Evolutionary conservation across 2,329 filamentous ascomycete species (phyloP).

Genomic region (Ophiostoma piceae): DNA sequence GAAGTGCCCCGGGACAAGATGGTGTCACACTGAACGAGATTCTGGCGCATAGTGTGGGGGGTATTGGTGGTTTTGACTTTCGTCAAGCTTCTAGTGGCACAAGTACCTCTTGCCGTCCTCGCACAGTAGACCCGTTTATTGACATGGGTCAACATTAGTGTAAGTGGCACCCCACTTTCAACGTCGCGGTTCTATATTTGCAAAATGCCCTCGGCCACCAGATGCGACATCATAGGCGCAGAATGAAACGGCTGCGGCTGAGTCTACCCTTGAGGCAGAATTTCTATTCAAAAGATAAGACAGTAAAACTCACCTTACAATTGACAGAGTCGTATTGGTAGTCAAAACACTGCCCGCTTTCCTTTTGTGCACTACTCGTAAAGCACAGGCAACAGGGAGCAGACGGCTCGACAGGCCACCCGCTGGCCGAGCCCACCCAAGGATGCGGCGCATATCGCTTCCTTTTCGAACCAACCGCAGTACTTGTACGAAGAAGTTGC

Average conservation of each 20-base stretch:
- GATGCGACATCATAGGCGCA: not conserved
- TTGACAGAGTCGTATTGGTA: too few relatives aligned
- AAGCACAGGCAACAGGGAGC: not conserved
- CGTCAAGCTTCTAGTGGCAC: not conserved
- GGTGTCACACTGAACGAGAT: not conserved
- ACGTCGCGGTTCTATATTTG: slow-evolving; percentile 10
- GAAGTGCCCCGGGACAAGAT: not conserved
- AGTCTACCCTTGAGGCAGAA: not conserved
- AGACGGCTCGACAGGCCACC: not conserved
- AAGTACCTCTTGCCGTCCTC: not conserved
- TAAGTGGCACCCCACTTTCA: not conserved
- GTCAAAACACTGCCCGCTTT: not conserved
- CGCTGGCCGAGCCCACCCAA: not conserved
- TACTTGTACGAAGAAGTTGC: not conserved
- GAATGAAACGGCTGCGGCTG: not conserved
- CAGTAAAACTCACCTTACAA: not conserved
- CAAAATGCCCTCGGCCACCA: not conserved
- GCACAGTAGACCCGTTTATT: not conserved
- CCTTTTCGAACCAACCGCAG: not conserved
- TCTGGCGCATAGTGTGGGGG: not conserved
- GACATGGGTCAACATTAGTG: not conserved
- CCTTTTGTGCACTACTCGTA: not conserved
- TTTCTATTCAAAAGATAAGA: not conserved
- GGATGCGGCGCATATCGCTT: not conserved
- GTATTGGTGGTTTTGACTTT: not conserved